A percentile compares a stretch with the other conserved stretches of the same genome.
phyloP scores from a whole-genome alignment of 1,139 yeast species.

The Barnettozyma hawaiiensis region DNA sequence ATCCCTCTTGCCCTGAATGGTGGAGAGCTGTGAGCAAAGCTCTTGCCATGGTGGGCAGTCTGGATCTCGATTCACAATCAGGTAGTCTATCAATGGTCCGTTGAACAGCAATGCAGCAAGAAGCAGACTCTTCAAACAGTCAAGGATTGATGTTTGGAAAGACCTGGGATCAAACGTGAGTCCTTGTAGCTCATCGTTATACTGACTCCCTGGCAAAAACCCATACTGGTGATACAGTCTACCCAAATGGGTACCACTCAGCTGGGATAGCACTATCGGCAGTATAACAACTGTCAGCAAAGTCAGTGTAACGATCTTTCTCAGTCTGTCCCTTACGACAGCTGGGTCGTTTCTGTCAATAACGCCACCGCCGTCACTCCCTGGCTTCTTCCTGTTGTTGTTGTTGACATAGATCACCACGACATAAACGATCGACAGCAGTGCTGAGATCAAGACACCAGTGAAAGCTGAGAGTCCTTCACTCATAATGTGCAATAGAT shows the following conservation, averaged over 20 bases:
- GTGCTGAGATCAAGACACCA: conserved; percentile 11
- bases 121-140: conserved; percentile 27
- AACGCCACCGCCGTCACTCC: conserved; percentile 3
- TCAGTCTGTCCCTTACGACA: conserved; percentile 34
- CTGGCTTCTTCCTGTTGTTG: conserved; percentile 12
- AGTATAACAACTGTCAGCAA: conserved; percentile 25
- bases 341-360: conserved; percentile 41
- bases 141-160: conserved; percentile 20
- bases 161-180: conserved; percentile 12
- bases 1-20: conserved; percentile 55
- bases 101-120: conserved; percentile 43
- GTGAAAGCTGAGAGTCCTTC: conserved; percentile 4
- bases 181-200: conserved; percentile 3
- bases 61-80: conserved; percentile 24
- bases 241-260: conserved; percentile 8
- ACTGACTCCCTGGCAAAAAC: conserved; percentile 26
- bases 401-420: conserved; percentile 16
- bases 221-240: conserved; percentile 25
- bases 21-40: conserved; percentile 26
- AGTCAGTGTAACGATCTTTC: conserved; percentile 27
- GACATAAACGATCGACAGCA: conserved; percentile 20
- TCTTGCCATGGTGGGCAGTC: conserved; percentile 23
- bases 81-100: conserved; percentile 53
- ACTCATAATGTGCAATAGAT: not conserved
- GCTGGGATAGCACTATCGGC: conserved; percentile 25